These are phyloP conservation scores for Penicillium tannophilum DNA, from an alignment of 495 filamentous ascomycete genomes.

Conservation along the genomic window DNA sequence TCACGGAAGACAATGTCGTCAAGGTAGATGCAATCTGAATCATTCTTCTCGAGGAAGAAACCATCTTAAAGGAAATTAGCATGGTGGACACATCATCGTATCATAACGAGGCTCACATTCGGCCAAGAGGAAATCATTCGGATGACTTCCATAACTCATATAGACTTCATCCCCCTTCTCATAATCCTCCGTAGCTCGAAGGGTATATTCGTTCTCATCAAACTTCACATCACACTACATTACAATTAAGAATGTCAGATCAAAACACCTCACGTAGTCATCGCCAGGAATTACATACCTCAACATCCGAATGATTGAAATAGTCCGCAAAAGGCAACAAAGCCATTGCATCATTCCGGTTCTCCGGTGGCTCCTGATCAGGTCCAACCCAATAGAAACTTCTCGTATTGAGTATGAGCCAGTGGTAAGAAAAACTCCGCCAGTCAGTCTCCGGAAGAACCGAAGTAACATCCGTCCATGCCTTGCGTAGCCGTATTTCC, in stretches of 20 bases:
- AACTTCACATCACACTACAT: constrained; percentile 64
- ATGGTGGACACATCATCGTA: background rate
- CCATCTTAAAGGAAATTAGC: constrained; percentile 54
- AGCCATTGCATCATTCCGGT: constrained; percentile 72
- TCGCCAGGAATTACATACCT: constrained; percentile 30
- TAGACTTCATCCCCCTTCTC: constrained; percentile 70
- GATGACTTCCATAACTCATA: constrained; percentile 78
- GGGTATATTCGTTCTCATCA: constrained; percentile 59
- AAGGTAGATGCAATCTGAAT: constrained; percentile 66
- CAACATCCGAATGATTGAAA: constrained; percentile 74
- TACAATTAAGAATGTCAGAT: background rate
- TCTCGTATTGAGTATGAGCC: constrained; percentile 82
- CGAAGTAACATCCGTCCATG: constrained; percentile 57
- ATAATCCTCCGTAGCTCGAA: constrained; percentile 58
- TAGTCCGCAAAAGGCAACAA: constrained; percentile 85
- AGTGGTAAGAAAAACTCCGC: constrained; percentile 65
- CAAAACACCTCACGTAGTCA: background rate
- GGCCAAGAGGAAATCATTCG: constrained; percentile 76
- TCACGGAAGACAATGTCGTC: constrained; percentile 66
- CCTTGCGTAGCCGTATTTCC: constrained; percentile 59
- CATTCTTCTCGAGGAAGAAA: constrained; percentile 70
- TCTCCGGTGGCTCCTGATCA: constrained; percentile 49
- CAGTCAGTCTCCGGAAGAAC: constrained; percentile 56
- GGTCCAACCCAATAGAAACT: constrained; percentile 73
- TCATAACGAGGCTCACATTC: constrained; percentile 58